phyloP scores from a whole-genome alignment of 169 alveolate genomes.

The Blepharisma undulans region DNA sequence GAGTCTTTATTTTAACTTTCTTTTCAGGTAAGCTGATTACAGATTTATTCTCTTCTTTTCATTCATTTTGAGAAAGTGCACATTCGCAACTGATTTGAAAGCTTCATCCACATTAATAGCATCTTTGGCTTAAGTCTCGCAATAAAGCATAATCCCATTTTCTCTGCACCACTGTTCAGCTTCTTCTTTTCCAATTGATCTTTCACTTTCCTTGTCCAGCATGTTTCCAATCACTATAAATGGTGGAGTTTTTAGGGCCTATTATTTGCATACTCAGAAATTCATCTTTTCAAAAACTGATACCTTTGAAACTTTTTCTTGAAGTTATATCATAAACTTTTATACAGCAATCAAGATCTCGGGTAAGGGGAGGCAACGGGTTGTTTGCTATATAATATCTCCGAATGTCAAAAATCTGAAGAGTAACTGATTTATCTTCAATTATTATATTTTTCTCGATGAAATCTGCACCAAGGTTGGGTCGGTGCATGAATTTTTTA shows the following conservation, averaged over 20 bases:
- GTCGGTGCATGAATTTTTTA: constrained; percentile 95
- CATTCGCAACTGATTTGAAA: constrained; percentile 90
- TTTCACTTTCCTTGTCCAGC: constrained; percentile 91
- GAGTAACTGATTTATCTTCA: constrained; percentile 94
- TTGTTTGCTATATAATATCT: constrained; percentile 96
- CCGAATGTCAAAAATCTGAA: constrained; percentile 99
- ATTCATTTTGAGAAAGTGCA: constrained; percentile 84
- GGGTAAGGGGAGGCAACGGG: constrained; percentile 99
- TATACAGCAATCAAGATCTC: constrained; percentile 98
- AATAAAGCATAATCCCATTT: constrained; percentile 90
- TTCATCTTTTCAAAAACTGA: constrained; percentile 98
- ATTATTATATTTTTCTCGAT: constrained; percentile 95
- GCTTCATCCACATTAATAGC: constrained; percentile 95
- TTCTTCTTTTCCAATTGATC: constrained; percentile 89
- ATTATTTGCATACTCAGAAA: constrained; percentile 93
- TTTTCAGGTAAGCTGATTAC: constrained; percentile 8
- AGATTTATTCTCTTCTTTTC: constrained; percentile 70
- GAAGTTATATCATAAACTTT: constrained; percentile 94
- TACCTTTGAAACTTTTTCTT: constrained; percentile 92
- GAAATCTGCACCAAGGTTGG: constrained; percentile 99
- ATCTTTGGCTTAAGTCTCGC: constrained; percentile 97
- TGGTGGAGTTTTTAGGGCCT: constrained; percentile 94
- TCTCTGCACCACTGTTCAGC: constrained; percentile 94
- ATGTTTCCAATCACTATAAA: constrained; percentile 97
- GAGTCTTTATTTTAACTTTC: not conserved